Evolutionary conservation across 768 basidiomycete genomes (phyloP), one percentile per base, ranked within the genome.

Genomic region (Candolleomyces aberdarensis): DNA sequence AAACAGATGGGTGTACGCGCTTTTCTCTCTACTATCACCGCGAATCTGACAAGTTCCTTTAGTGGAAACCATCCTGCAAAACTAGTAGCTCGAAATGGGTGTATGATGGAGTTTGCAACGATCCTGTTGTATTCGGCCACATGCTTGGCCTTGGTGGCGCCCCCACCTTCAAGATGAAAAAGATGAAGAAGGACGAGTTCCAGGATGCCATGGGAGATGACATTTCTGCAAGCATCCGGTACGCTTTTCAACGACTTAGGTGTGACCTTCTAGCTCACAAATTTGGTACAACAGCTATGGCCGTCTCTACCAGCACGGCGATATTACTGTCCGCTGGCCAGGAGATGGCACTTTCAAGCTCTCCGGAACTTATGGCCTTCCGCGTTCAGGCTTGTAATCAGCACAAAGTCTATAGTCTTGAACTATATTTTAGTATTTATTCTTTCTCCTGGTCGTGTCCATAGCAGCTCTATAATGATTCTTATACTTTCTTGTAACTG

Each of bases 301-400:
- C 50, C 29, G 64, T 13, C 69, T 84, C 26, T 71, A 66, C 15
- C 70, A 83, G 58, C 77, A 72, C 3, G 76, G 78, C 6, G 74
- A 80, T 41, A 74, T 83, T 55, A 83, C 76, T 43, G 63, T 84
- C 41, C 77, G 74, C 56, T 83, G 80, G 71, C 73, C 75, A 0
- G 78, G 77, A 8, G 72, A 77, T 15, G 81, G 82, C n/a, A 80
- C 83, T 56, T 84, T 85, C 74, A 84, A 84, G 67, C 78, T 83
- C 66, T 85, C 80, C 62, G 82, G 83, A 20, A 71, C 77, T 10
- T 82, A 84, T 62, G 81, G 80, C 44, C 64, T 67, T 59, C 71
- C 61, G 2, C 36, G 36, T 36, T 36, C 36, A 6, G 36, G 36
- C 36, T 6, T 36, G 36, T 36, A 11, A 36, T 8, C 36, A 36